These are phyloP conservation scores for Lactarius sanguifluus DNA, from an alignment of 768 basidiomycete species.

Conservation along the genomic window DNA sequence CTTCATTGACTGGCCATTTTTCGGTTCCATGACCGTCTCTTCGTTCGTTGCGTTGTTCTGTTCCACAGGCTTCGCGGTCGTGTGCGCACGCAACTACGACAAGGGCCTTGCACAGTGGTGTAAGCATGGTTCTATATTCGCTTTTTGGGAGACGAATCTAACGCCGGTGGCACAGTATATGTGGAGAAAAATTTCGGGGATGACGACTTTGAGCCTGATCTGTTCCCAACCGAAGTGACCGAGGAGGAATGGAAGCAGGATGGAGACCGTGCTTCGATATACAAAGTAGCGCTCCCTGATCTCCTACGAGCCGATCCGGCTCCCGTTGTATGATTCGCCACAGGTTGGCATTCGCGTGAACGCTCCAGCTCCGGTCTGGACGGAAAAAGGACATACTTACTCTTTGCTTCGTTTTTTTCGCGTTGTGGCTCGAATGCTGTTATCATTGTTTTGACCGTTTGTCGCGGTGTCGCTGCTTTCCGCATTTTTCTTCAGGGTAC, in stretches of 20 bases:
- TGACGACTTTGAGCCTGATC: slow-evolving; percentile 24
- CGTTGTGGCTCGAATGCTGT: not conserved
- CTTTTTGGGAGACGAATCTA: too few species aligned
- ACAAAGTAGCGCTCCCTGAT: slow-evolving; percentile 14
- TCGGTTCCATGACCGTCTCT: slow-evolving; percentile 45
- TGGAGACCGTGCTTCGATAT: slow-evolving; percentile 25
- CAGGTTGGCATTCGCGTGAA: not conserved
- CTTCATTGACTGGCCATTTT: slow-evolving; percentile 48
- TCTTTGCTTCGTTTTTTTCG: not conserved
- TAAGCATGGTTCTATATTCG: slow-evolving; percentile 35
- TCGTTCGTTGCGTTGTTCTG: slow-evolving; percentile 42
- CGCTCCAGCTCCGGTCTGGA: not conserved
- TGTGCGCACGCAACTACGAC: slow-evolving; percentile 54
- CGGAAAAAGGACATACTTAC: not conserved
- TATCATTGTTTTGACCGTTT: not conserved
- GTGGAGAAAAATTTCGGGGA: slow-evolving; percentile 8
- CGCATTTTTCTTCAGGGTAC: not conserved
- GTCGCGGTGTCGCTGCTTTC: not conserved
- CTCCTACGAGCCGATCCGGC: not conserved
- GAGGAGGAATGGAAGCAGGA: slow-evolving; percentile 24
- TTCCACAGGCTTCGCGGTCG: slow-evolving; percentile 46
- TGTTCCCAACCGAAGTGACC: slow-evolving; percentile 7
- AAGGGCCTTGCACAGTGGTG: slow-evolving; percentile 56
- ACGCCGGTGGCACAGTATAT: slow-evolving; percentile 14
- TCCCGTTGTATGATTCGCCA: not conserved